Evolutionary conservation across 805 yeast genomes (phyloP).

Genomic region (Candida tammaniensis): DNA sequence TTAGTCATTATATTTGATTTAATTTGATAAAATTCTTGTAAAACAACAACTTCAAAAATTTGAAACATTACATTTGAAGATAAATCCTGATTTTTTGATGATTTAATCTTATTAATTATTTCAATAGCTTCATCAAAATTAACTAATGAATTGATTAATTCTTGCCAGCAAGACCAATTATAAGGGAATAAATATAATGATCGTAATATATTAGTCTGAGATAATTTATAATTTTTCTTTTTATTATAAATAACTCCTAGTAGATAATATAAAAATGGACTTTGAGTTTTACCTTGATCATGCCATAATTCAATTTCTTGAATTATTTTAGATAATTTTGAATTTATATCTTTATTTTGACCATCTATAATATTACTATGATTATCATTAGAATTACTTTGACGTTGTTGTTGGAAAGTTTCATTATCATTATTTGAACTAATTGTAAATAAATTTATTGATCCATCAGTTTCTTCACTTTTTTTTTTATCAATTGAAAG

Average conservation of each 20-base stretch:
- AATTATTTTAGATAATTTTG: constrained; percentile 30
- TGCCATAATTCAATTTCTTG: constrained; percentile 39
- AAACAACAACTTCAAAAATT: constrained; percentile 63
- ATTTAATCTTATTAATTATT: constrained; percentile 35
- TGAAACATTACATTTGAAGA: constrained; percentile 32
- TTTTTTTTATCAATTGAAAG: constrained; percentile 74
- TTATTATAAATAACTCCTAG: constrained; percentile 66
- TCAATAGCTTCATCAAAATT: constrained; percentile 58
- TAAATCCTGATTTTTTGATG: constrained; percentile 31
- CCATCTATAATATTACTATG: neutral
- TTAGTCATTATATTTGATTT: constrained; percentile 32
- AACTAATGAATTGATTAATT: constrained; percentile 59
- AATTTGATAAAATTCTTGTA: constrained; percentile 79
- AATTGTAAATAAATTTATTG: constrained; percentile 42
- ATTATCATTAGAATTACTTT: constrained; percentile 4
- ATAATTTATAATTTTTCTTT: constrained; percentile 57
- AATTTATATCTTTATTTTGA: constrained; percentile 21
- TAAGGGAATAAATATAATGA: constrained; percentile 71
- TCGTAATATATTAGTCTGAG: constrained; percentile 57
- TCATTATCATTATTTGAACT: constrained; percentile 19
- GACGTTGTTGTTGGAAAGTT: no score
- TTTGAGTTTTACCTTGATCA: constrained; percentile 13
- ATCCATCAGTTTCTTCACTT: constrained; percentile 70
- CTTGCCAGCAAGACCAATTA: constrained; percentile 95
- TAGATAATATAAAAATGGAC: constrained; percentile 66